Evolutionary conservation across 2,329 filamentous ascomycete genomes (phyloP), one percentile per base, ranked within the genome.

Genomic region (Cordyceps javanica): DNA sequence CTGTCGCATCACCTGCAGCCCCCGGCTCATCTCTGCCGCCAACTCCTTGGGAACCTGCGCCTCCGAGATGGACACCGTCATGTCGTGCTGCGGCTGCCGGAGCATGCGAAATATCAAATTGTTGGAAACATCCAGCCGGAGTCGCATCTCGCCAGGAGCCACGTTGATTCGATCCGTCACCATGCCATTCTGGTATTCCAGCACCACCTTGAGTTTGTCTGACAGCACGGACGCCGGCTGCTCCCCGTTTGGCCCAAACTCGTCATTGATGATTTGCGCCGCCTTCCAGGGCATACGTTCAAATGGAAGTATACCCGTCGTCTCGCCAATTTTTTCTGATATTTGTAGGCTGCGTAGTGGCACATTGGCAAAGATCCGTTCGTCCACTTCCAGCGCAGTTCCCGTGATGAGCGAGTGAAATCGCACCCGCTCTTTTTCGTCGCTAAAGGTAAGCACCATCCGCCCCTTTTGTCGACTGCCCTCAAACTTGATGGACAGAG

Each of bases 131-230:
- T 88, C 83, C 34, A 91, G 75, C 30, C 83, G 79, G 50, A 91
- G 69, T 64, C 83, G 83, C 63, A 91, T 69, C 70, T 91, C 88
- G n/a, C 88, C 88, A 11, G 87, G 86, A 2, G 80, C 86, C 65
- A 95, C 78, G 64, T 96, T 96, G 67, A 96, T 79, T 38, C 91
- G 83, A 72, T 97, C 92, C 2, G 89, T 90, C 16, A 95, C 77
- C 42, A 86, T 90, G 50, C 91, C 90, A 63, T 87, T 85, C 60
- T 88, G 83, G 62, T 88, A 90, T 58, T 91, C 86, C 32, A 90
- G 78, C 55, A 95, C 81, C 19, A 95, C 79, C 28, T 91, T 83
- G 60, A 96, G 74, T 63, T 82, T 82, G 65, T 94, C 88, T 0
- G 90, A 90, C 55, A 92, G 78, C 28, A 95, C 85, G 0, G 88